These are phyloP conservation scores for Zygosaccharomyces siamensis DNA, from an alignment of 805 yeast species.

Conservation along the genomic window DNA sequence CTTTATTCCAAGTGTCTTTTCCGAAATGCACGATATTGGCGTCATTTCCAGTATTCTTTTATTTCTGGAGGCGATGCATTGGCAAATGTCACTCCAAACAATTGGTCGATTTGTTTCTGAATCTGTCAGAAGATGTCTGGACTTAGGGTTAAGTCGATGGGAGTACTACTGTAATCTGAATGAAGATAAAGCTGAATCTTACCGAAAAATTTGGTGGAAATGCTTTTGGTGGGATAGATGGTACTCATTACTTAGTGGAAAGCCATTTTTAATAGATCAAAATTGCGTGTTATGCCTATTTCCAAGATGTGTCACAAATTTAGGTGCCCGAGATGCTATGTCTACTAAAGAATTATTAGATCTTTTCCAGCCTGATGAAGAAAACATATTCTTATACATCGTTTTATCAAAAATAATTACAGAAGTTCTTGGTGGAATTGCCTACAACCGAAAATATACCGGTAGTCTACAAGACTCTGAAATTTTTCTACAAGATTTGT, in stretches of 20 bases:
- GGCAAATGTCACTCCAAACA: constrained; percentile 2
- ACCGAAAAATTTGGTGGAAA: constrained; percentile 18
- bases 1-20: constrained; percentile 2
- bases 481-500: neutral
- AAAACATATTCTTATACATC: neutral
- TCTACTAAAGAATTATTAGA: neutral
- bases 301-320: constrained; percentile 13
- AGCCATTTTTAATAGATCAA: constrained; percentile 9
- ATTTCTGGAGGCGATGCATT: constrained; percentile 1
- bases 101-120: constrained; percentile 6
- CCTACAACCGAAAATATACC: neutral
- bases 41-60: neutral
- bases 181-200: constrained; percentile 13
- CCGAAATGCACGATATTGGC: constrained; percentile 2
- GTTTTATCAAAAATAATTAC: neutral
- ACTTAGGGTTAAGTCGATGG: constrained; percentile 17
- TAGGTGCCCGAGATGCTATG: constrained; percentile 17
- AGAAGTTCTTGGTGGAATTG: neutral
- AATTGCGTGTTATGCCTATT: constrained; percentile 10
- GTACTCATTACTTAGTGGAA: constrained; percentile 14
- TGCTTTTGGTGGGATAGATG: constrained; percentile 21
- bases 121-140: constrained; percentile 5
- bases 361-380: neutral
- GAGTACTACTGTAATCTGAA: constrained; percentile 13
- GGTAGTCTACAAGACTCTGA: neutral